These are phyloP conservation scores for Aspergillus uvarum DNA, from an alignment of 2,329 filamentous ascomycete species.

Conservation along the genomic window DNA sequence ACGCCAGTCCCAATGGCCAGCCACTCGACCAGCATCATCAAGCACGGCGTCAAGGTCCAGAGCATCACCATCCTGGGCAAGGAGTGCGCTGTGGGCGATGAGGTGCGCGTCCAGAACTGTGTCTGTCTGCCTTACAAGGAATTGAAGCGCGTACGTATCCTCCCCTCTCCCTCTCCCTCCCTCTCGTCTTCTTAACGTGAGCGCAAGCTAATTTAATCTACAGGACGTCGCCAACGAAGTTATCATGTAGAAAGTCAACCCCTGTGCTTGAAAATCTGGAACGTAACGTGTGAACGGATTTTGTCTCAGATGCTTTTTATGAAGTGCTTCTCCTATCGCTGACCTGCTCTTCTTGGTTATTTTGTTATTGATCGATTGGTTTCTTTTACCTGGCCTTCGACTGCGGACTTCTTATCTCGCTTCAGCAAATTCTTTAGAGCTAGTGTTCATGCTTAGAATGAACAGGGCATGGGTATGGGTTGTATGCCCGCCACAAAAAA, in stretches of 20 bases:
- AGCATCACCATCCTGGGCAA: slow-evolving; percentile 97
- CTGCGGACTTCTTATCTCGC: background rate
- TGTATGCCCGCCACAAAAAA: background rate
- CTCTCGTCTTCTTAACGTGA: background rate
- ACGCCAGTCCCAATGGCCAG: slow-evolving; percentile 83
- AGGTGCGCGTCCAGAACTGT: slow-evolving; percentile 95
- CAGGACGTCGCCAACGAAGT: slow-evolving; percentile 58
- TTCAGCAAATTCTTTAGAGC: background rate
- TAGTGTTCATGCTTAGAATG: background rate
- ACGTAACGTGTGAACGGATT: background rate
- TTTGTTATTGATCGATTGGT: background rate
- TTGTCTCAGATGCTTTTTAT: slow-evolving; percentile 1
- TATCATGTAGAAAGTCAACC: slow-evolving; percentile 70
- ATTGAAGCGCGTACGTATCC: slow-evolving; percentile 76
- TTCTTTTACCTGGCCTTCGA: background rate
- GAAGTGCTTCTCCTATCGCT: background rate
- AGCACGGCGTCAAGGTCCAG: slow-evolving; percentile 98
- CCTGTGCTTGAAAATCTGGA: background rate
- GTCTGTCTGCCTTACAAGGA: slow-evolving; percentile 98
- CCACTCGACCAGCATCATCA: slow-evolving; percentile 91
- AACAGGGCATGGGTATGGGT: background rate
- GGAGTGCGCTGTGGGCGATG: slow-evolving; percentile 90
- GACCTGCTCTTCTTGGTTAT: background rate
- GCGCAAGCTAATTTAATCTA: slow-evolving; percentile 3
- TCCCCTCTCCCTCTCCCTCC: background rate